A percentile compares a stretch with the other conserved stretches of the same genome.
Evolutionary conservation across 441 rosid genomes (phyloP).

Genomic region (Populus hybrid): DNA sequence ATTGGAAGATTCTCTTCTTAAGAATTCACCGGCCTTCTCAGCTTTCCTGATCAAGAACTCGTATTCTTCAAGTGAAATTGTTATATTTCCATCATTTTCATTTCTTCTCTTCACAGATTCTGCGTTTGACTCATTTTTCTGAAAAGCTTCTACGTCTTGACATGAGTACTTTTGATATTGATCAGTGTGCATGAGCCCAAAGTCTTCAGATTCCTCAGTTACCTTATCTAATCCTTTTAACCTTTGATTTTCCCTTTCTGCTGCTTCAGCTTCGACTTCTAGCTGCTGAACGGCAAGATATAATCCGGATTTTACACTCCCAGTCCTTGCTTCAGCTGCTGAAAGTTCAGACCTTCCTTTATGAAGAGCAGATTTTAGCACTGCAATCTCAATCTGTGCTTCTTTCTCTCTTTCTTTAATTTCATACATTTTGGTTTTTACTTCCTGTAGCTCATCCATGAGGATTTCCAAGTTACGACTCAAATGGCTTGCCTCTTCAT

Average conservation of each 20-base stretch:
- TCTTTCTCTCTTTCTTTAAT: slow-evolving; percentile 32
- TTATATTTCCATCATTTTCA: slow-evolving; percentile 13
- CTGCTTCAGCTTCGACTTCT: slow-evolving; percentile 33
- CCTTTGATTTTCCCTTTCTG: slow-evolving; percentile 27
- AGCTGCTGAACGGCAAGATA: slow-evolving; percentile 39
- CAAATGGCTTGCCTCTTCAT: slow-evolving; percentile 24
- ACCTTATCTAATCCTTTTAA: slow-evolving; percentile 16
- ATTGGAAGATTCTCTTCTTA: slow-evolving; percentile 2
- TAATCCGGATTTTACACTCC: slow-evolving; percentile 28
- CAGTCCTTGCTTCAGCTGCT: slow-evolving; percentile 35
- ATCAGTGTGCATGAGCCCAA: not conserved
- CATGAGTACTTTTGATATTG: slow-evolving; percentile 1
- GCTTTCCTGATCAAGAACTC: slow-evolving; percentile 29
- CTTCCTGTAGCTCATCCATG: slow-evolving; percentile 22
- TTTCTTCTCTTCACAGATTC: slow-evolving; percentile 10
- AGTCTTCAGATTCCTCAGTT: slow-evolving; percentile 19
- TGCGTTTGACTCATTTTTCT: not conserved
- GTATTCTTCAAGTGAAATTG: slow-evolving; percentile 32
- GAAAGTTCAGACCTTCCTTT: slow-evolving; percentile 28
- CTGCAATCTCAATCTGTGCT: slow-evolving; percentile 35
- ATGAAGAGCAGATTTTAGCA: slow-evolving; percentile 38
- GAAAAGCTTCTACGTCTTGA: not conserved
- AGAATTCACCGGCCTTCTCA: slow-evolving; percentile 20
- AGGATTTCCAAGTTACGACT: slow-evolving; percentile 24
- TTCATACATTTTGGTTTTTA: slow-evolving; percentile 25